Percentiles rank a stretch among this genome's conserved stretches.
Conservation (phyloP, 306 rosid species). For the Cucumis melo region DNA sequence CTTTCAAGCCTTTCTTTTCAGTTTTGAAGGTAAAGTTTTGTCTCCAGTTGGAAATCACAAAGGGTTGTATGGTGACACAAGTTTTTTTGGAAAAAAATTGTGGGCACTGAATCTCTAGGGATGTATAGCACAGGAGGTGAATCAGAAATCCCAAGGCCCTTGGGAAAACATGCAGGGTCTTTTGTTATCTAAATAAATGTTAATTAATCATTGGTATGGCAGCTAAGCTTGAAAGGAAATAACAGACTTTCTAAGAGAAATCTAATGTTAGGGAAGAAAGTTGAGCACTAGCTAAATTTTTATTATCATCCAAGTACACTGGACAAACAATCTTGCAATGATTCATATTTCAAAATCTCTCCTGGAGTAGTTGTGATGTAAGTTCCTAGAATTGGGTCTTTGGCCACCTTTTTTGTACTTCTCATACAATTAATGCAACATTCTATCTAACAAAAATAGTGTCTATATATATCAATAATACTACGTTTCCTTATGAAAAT, state of each 20-base stretch:
- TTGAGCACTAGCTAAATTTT: not conserved
- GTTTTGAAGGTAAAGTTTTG: not conserved
- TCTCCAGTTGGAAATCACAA: not conserved
- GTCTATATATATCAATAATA: not conserved
- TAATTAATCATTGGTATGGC: not conserved
- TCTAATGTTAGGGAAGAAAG: not conserved
- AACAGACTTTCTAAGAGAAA: not conserved
- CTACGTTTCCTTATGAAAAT: not conserved
- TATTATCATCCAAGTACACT: not conserved
- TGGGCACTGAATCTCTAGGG: not conserved
- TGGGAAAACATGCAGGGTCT: too few relatives aligned
- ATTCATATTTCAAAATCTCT: not conserved
- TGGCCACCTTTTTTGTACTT: not conserved
- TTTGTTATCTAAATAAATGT: not conserved
- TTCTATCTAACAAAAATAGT: not conserved
- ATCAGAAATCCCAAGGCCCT: too few relatives aligned
- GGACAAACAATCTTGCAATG: not conserved
- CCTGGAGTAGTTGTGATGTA: not conserved
- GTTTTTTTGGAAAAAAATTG: not conserved
- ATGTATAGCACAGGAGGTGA: too few relatives aligned
- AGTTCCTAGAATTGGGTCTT: not conserved
- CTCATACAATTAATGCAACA: not conserved
- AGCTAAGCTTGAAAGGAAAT: not conserved
- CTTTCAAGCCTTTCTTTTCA: not conserved
- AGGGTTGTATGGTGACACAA: not conserved